These are phyloP conservation scores for Podospora sp. DNA, from an alignment of 495 filamentous ascomycete genomes.

Conservation along the genomic window DNA sequence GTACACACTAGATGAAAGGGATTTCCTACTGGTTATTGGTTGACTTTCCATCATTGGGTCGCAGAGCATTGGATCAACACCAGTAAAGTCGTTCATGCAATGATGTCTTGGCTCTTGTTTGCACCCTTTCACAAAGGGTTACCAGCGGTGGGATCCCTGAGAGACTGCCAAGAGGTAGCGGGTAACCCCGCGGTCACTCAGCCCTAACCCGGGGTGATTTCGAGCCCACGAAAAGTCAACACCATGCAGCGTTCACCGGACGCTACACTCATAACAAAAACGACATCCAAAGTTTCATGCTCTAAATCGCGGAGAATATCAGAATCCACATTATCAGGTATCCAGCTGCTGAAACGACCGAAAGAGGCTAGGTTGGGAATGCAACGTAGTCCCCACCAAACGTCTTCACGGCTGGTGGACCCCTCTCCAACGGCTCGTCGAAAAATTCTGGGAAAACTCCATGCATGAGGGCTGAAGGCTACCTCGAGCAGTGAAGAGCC, in stretches of 20 bases:
- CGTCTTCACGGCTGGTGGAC: neutral
- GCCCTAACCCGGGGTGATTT: constrained; percentile 5
- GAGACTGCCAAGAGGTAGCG: neutral
- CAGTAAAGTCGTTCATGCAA: too few relatives aligned
- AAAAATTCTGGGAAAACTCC: neutral
- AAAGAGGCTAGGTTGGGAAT: neutral
- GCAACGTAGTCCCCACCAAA: neutral
- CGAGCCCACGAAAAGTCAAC: neutral
- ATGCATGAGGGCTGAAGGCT: too few relatives aligned
- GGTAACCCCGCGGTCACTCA: neutral
- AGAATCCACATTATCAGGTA: neutral
- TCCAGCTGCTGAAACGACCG: neutral
- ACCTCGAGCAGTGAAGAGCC: neutral
- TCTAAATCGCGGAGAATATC: neutral
- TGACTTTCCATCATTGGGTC: too few relatives aligned
- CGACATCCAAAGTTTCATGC: too few relatives aligned
- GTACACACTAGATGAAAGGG: too few relatives aligned
- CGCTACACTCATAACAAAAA: neutral
- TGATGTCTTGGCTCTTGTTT: too few relatives aligned
- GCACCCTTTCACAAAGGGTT: too few relatives aligned
- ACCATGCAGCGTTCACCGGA: neutral
- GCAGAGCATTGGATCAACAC: too few relatives aligned
- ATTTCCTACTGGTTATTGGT: too few relatives aligned
- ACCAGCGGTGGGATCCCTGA: too few relatives aligned
- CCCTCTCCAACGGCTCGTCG: neutral